Conservation (phyloP, 1,139 yeast species). For the Debaryomyces sp. region DNA sequence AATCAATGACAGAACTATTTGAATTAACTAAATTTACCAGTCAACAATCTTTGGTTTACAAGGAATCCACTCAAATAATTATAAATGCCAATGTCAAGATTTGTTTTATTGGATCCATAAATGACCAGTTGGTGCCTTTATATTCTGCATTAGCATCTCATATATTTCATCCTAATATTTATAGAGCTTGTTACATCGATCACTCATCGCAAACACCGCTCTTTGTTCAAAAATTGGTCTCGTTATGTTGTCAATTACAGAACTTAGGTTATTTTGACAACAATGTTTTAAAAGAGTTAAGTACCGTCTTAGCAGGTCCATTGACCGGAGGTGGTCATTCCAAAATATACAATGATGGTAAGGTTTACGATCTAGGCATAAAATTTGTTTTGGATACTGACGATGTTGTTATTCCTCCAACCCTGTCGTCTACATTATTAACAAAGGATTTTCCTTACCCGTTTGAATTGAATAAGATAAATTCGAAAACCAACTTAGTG, state of each 20-base stretch:
- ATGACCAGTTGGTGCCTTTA: constrained; percentile 90
- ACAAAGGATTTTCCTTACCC: constrained; percentile 13
- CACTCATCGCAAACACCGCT: constrained; percentile 53
- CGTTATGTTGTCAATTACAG: constrained; percentile 52
- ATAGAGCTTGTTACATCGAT: constrained; percentile 87
- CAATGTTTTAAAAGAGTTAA: constrained; percentile 78
- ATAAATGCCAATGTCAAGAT: constrained; percentile 74
- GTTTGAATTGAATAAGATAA: constrained; percentile 4
- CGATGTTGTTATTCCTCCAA: constrained; percentile 49
- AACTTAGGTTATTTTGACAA: constrained; percentile 74
- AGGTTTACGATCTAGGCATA: constrained; percentile 81
- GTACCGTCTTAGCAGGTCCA: constrained; percentile 84
- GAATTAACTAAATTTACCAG: constrained; percentile 81
- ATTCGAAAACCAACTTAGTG: constrained; percentile 16
- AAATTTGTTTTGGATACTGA: constrained; percentile 77
- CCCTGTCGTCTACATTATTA: constrained; percentile 6
- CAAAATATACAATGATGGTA: constrained; percentile 78
- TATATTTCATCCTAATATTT: constrained; percentile 85
- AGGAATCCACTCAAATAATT: constrained; percentile 66
- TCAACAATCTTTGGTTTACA: constrained; percentile 67
- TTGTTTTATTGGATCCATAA: constrained; percentile 81
- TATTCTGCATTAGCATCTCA: constrained; percentile 87
- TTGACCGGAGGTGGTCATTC: constrained; percentile 96
- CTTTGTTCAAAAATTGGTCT: constrained; percentile 50
- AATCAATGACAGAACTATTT: constrained; percentile 80